Evolutionary conservation across 2,329 filamentous ascomycete genomes (phyloP), one percentile per base, ranked within the genome.

Genomic region (Fusarium denticulatum): DNA sequence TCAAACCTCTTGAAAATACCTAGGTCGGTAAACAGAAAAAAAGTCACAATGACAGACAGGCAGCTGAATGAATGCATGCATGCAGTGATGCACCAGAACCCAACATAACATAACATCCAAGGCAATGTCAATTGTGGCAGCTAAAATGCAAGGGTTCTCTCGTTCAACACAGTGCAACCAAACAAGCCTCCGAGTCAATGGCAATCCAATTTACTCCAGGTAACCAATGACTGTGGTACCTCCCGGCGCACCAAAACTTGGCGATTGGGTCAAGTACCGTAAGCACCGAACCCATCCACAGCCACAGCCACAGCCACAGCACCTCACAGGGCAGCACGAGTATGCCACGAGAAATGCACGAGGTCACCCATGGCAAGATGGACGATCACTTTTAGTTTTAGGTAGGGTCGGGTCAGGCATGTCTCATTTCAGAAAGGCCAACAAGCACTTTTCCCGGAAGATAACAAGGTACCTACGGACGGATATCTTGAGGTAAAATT

Each of bases 341-440:
- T 55, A 52, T 72, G 26, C 71, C 71, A 73, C 71, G 71, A 73
- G 71, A 52, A 45, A 73, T 60, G 55, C 62, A 68, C 63, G 52
- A 58, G 71, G 63, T 60, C 52, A 57, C 45, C 61, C 53, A 63
- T 63, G 60, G 55, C 59, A 58, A 42, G 34, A 61, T 53, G 72
- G 67, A 22, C 63, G 63, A 74, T 74, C 71, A 56, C 63, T 47
- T 45, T 57, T 28, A 28, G 43, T 47, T 61, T 73, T 32, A 32
- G 28, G 46, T 30, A 69, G 60, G 36, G 49, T 49, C 49, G 24
- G 46, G 28, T 9, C 46, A 32, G 28, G 46, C 46, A 18, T 59
- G 58, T 58, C 59, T 73, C 43, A 63, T 60, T 59, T 64, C 47
- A 55, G 39, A 32, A 46, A 26, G 55, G 40, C 45, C 58, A 61